phyloP scores from a whole-genome alignment of 2,329 filamentous ascomycete species.

The Pseudocercospora cruenta region DNA sequence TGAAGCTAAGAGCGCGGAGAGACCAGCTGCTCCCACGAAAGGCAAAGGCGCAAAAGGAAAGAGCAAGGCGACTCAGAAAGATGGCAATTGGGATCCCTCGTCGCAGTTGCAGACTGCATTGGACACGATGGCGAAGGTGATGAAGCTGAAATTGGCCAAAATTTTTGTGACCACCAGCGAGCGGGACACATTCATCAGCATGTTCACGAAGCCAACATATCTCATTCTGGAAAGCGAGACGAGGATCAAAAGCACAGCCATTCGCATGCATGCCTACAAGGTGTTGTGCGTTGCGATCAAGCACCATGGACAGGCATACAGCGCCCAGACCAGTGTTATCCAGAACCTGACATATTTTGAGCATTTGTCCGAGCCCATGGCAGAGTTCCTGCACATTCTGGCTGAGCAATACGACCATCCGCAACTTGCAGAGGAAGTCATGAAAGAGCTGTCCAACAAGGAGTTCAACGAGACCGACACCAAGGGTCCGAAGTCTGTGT shows the following conservation, averaged over 20 bases:
- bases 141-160: constrained; percentile 87
- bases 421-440: constrained; percentile 88
- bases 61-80: constrained; percentile 65
- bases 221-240: constrained; percentile 93
- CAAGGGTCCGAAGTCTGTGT: constrained; percentile 93
- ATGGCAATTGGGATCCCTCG: constrained; percentile 85
- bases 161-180: constrained; percentile 97
- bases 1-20: constrained; percentile 85
- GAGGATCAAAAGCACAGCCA: constrained; percentile 82
- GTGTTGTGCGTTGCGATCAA: constrained; percentile 95
- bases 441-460: constrained; percentile 93
- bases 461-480: constrained; percentile 98
- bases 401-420: constrained; percentile 97
- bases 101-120: constrained; percentile 84
- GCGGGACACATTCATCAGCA: constrained; percentile 87
- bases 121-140: constrained; percentile 92
- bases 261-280: constrained; percentile 97
- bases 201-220: constrained; percentile 92
- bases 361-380: constrained; percentile 98
- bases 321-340: constrained; percentile 95
- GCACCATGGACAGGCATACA: constrained; percentile 95
- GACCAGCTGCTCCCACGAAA: constrained; percentile 71
- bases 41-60: constrained; percentile 78
- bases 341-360: constrained; percentile 98
- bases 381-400: constrained; percentile 93